Evolutionary conservation across 2,329 filamentous ascomycete genomes (phyloP).

Genomic region (Hypomyces rosellus): DNA sequence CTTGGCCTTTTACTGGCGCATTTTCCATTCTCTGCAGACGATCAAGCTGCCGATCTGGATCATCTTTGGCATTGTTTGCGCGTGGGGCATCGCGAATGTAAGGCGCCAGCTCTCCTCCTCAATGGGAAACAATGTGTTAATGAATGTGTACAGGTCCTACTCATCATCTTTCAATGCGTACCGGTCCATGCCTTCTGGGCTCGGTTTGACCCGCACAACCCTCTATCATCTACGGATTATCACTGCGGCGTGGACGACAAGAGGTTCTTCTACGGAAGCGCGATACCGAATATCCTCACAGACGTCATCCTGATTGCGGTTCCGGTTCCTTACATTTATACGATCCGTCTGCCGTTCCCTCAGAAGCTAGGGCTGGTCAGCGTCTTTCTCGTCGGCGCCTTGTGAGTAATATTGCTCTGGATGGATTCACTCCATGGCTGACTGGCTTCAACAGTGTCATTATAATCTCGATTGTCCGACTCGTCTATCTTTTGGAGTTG

Average conservation of each 20-base stretch:
- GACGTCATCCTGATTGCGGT: conserved; percentile 20
- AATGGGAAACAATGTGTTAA: neutral
- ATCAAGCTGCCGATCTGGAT: conserved; percentile 5
- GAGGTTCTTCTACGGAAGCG: conserved; percentile 19
- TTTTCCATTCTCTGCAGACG: conserved; percentile 8
- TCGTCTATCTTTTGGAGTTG: conserved; percentile 11
- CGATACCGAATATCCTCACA: conserved; percentile 19
- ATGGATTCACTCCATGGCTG: neutral
- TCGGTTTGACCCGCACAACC: conserved; percentile 10
- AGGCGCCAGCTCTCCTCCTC: neutral
- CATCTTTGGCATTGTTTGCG: conserved; percentile 2
- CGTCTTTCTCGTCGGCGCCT: conserved; percentile 19
- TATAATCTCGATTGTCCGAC: conserved; percentile 13
- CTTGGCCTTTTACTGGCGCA: conserved; percentile 17
- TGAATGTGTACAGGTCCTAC: neutral
- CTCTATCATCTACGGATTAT: conserved; percentile 6
- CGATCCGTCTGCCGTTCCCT: conserved; percentile 14
- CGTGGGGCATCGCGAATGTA: conserved; percentile 8
- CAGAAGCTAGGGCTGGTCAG: conserved; percentile 18
- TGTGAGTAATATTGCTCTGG: conserved; percentile 11
- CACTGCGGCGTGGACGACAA: conserved; percentile 14
- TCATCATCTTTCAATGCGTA: conserved; percentile 13
- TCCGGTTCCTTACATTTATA: conserved; percentile 20
- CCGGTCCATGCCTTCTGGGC: conserved; percentile 16
- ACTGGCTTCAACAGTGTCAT: conserved; percentile 5